These are phyloP conservation scores for Mortierella hygrophila DNA, from an alignment of 192 early-diverging fungal species.

Conservation along the genomic window DNA sequence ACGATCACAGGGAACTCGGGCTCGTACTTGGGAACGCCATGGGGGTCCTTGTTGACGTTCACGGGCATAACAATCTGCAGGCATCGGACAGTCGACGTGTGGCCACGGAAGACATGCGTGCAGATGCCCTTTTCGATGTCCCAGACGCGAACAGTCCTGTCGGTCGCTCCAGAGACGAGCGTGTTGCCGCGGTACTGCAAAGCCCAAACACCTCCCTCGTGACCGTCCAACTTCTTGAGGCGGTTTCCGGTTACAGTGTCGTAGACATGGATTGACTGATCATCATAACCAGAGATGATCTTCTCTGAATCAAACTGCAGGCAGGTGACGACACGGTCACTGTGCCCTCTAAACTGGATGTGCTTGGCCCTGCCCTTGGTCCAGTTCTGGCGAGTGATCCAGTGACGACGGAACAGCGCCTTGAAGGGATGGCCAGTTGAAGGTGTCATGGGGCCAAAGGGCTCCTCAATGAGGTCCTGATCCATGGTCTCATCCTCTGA, in stretches of 20 bases:
- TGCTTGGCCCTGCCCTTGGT: slow-evolving; percentile 77
- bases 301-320: slow-evolving; percentile 97
- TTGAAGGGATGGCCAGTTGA: slow-evolving; percentile 77
- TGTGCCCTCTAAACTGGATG: slow-evolving; percentile 86
- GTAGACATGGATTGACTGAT: slow-evolving; percentile 94
- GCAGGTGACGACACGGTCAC: slow-evolving; percentile 91
- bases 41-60: slow-evolving; percentile 63
- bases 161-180: slow-evolving; percentile 94
- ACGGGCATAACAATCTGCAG: slow-evolving; percentile 87
- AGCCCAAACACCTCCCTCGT: slow-evolving; percentile 98
- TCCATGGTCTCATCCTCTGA: slow-evolving; percentile 44
- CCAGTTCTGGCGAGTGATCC: slow-evolving; percentile 91
- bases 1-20: slow-evolving; percentile 88
- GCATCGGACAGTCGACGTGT: slow-evolving; percentile 95
- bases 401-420: slow-evolving; percentile 81
- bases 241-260: slow-evolving; percentile 86
- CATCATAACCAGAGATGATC: slow-evolving; percentile 95
- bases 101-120: slow-evolving; percentile 95
- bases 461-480: slow-evolving; percentile 33
- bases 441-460: slow-evolving; percentile 53
- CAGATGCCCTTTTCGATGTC: slow-evolving; percentile 91
- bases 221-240: slow-evolving; percentile 80
- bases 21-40: slow-evolving; percentile 63
- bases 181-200: slow-evolving; percentile 91
- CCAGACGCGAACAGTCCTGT: slow-evolving; percentile 97